These are phyloP conservation scores for Penicillium sp. DNA, from an alignment of 2,329 filamentous ascomycete species.

Conservation along the genomic window DNA sequence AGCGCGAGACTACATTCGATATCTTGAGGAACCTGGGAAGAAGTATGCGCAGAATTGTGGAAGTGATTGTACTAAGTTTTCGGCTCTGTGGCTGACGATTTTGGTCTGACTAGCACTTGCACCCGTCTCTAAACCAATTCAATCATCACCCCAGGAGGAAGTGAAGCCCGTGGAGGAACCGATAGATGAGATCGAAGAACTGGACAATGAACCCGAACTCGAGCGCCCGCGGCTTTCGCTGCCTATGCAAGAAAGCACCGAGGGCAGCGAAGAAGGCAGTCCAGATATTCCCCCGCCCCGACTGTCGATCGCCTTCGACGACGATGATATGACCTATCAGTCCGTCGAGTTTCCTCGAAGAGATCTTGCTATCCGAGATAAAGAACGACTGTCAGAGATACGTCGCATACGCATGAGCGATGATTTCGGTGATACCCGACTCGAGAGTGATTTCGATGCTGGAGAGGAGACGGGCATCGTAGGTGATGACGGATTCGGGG, in stretches of 20 bases:
- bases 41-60: constrained; percentile 35
- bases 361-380: constrained; percentile 41
- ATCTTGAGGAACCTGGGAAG: constrained; percentile 55
- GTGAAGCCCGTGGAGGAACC: constrained; percentile 19
- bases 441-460: constrained; percentile 46
- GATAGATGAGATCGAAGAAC: constrained; percentile 46
- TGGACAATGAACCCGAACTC: constrained; percentile 51
- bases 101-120: constrained; percentile 47
- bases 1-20: constrained; percentile 59
- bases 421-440: constrained; percentile 51
- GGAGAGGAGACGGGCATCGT: constrained; percentile 43
- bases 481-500: constrained; percentile 38
- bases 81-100: background rate
- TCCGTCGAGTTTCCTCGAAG: constrained; percentile 48
- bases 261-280: constrained; percentile 47
- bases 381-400: constrained; percentile 43
- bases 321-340: constrained; percentile 45
- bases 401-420: constrained; percentile 52
- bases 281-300: constrained; percentile 41
- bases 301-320: constrained; percentile 47
- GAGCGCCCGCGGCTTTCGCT: constrained; percentile 45
- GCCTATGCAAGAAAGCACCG: constrained; percentile 50
- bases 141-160: constrained; percentile 49
- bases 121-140: constrained; percentile 47
- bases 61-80: background rate